Evolutionary conservation across 164 flowering plant genomes (phyloP), one percentile per base, ranked within the genome.

Genomic region (Umbellularia californica): DNA sequence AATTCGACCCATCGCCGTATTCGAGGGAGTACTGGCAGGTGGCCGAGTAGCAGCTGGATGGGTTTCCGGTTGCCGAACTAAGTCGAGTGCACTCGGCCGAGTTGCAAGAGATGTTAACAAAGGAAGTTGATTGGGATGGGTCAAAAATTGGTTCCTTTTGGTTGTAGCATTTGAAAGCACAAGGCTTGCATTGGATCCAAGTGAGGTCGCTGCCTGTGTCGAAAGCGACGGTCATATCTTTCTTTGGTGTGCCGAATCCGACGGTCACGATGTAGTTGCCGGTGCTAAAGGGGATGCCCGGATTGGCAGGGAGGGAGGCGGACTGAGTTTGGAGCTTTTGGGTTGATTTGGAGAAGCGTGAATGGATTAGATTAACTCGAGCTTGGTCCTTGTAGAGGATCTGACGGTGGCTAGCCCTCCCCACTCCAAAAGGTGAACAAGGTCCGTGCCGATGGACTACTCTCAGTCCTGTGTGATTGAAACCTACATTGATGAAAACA

Each of bases 241-340:
- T 81, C 28, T 79, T 78, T 2, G 97, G 97, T 0, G 94, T 89
- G 17, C 97, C 97, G 13, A 92, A 77, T 9, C 93, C 92, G 6
- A 92, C 81, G 0, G 82, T 82, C 24, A 90, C 91, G n/a, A 88
- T 69, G 82, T 83, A 92, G 75, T 89, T 88, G 10, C 85, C 87
- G 0, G 89, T 41, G 65, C 86, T 85, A 10, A 90, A 20, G 0
- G 80, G 17, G n/a, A 50, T 9, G 17, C 90, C 92, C 50, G 82
- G 75, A 51, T 75, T 72, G n/a, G 83, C 85, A 0, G 89, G 88
- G 24, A 75, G 77, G 10, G 17, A 13, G 69, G 41, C 4, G 17
- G 14, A 13, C 58, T 52, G 58, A 1, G 85, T 27, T 58, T 33
- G 58, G 27, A 28, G 25, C 20, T 50, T 30, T 24, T 73, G 63